Conservation (phyloP, 169 alveolate genomes). For the Plasmodium coatneyi region DNA sequence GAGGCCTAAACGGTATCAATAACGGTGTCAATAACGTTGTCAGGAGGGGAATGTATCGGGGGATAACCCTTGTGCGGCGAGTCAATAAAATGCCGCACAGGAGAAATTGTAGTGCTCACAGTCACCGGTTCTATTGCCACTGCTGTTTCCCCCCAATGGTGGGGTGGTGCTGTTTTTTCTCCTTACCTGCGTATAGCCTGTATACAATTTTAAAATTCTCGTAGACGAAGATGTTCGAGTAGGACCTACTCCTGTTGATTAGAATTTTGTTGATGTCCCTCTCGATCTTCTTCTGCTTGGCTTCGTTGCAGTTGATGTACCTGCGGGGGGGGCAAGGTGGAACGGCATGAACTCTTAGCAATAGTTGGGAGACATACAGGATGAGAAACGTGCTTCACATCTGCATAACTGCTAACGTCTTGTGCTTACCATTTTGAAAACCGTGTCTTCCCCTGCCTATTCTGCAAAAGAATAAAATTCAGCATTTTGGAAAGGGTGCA, state of each 20-base stretch:
- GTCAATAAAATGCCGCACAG: background rate
- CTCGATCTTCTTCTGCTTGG: constrained; percentile 79
- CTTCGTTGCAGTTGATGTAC: constrained; percentile 83
- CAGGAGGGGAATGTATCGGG: no score
- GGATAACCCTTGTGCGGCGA: background rate
- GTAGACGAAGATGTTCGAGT: constrained; percentile 92
- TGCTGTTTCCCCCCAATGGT: background rate
- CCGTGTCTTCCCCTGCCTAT: constrained; percentile 91
- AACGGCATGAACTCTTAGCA: background rate
- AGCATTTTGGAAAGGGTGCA: constrained; percentile 79
- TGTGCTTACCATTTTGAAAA: constrained; percentile 88
- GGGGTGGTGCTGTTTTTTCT: no score
- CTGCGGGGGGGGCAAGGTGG: background rate
- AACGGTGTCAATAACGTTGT: background rate
- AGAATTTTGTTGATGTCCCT: constrained; percentile 84
- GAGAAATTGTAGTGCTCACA: background rate
- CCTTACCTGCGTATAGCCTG: constrained; percentile 90
- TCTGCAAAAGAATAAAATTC: constrained; percentile 88
- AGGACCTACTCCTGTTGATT: constrained; percentile 88
- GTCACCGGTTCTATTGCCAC: background rate
- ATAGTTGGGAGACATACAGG: background rate
- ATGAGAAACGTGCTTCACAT: background rate
- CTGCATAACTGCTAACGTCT: background rate
- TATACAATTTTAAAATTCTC: constrained; percentile 90
- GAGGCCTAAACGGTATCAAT: constrained; percentile 72